phyloP scores from a whole-genome alignment of 352 stramenopile species.

The Phytopythium mirpurense region DNA sequence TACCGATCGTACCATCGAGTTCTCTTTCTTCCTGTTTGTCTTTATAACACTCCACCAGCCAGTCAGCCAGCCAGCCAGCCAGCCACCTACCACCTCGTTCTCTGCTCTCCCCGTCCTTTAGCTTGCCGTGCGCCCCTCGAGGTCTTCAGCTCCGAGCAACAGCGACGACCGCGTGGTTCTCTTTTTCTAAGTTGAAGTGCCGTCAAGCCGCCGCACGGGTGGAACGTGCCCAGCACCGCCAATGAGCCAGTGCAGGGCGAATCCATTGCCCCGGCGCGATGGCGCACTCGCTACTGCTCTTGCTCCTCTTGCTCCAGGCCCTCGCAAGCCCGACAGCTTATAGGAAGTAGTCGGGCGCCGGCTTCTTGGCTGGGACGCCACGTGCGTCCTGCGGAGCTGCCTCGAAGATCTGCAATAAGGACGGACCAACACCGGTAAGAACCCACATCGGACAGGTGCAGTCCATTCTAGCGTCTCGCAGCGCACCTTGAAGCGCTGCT shows the following conservation, averaged over 20 bases:
- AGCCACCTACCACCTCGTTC: neutral
- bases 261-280: neutral
- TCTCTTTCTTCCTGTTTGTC: neutral
- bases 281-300: neutral
- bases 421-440: too few relatives aligned
- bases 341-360: constrained; percentile 99
- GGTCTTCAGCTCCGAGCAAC: neutral
- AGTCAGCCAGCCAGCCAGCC: constrained; percentile 2
- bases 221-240: too few relatives aligned
- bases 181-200: constrained; percentile 1
- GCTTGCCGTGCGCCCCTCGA: too few relatives aligned
- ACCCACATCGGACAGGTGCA: too few relatives aligned
- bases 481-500: constrained; percentile 81
- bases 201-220: too few relatives aligned
- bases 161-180: neutral
- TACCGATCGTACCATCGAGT: neutral
- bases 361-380: constrained; percentile 97
- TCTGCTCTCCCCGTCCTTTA: neutral
- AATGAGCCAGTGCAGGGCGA: too few relatives aligned
- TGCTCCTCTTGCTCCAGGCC: neutral
- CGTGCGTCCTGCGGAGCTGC: constrained; percentile 95
- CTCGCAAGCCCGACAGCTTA: constrained; percentile 48
- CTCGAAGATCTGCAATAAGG: constrained; percentile 92
- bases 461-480: too few relatives aligned
- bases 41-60: too few relatives aligned